Conservation (phyloP, 495 filamentous ascomycete genomes). For the Penicillium soppii region DNA sequence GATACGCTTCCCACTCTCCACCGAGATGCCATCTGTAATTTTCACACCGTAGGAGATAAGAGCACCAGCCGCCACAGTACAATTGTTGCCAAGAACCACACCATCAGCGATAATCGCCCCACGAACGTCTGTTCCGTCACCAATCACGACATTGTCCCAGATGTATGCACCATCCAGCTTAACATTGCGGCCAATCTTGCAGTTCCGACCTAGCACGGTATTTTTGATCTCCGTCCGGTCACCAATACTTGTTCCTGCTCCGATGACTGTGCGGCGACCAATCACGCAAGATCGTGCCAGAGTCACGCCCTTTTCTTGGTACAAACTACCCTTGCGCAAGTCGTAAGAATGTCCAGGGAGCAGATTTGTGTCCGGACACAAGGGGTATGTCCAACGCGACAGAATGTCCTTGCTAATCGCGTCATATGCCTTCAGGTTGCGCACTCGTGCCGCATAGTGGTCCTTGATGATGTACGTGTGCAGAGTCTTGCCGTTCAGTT, state of each 20-base stretch:
- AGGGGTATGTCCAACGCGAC: constrained; percentile 86
- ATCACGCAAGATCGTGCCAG: constrained; percentile 70
- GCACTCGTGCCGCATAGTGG: constrained; percentile 76
- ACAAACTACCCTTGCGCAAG: constrained; percentile 61
- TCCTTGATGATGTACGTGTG: constrained; percentile 84
- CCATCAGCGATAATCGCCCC: constrained; percentile 75
- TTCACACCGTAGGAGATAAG: constrained; percentile 78
- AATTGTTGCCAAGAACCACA: constrained; percentile 67
- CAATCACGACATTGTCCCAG: constrained; percentile 81
- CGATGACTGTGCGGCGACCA: constrained; percentile 67
- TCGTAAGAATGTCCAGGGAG: constrained; percentile 73
- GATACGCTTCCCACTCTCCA: constrained; percentile 54
- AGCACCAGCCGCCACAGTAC: constrained; percentile 65
- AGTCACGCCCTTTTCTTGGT: constrained; percentile 68
- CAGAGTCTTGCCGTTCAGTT: constrained; percentile 93
- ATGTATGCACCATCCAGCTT: constrained; percentile 79
- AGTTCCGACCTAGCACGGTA: constrained; percentile 78
- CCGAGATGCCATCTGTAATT: constrained; percentile 59
- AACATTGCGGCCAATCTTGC: constrained; percentile 82
- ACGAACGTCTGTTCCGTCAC: constrained; percentile 66
- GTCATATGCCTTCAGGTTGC: constrained; percentile 85
- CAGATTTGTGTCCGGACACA: constrained; percentile 87
- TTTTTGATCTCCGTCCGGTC: constrained; percentile 65
- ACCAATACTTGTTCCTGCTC: constrained; percentile 72
- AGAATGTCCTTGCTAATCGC: constrained; percentile 87